Evolutionary conservation across 257 asterid genomes (phyloP), one percentile per base, ranked within the genome.

Genomic region (Capsicum chinense): DNA sequence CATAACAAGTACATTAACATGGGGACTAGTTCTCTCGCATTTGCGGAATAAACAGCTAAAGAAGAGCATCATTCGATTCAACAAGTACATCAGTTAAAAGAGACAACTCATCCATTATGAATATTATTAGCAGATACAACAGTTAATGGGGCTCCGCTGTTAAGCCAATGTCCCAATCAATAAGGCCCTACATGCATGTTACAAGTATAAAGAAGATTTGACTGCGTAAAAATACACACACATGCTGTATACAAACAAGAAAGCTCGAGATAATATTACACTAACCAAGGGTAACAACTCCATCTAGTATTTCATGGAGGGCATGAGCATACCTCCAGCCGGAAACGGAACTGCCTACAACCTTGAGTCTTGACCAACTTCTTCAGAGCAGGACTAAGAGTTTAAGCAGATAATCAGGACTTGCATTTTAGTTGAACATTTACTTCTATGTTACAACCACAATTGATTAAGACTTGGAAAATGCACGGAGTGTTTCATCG

Each of bases 401-500:
- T 66, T 33, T 37, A 11, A 66, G 73, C 73, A 66, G 48, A 66
- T 66, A 47, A 66, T 15, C 39, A 26, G 5, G 19, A 9, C 64
- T 52, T 54, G 64, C 13, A 13, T 26, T 78, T 54, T 54, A 12
- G 9, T 58, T 14, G 63, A 54, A 35, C 64, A 76, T 21, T 76
- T 52, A 33, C 81, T 26, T 54, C 26, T 78, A 54, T 54, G 81
- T 54, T 14, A 78, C 81, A 78, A 13, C 26, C 33, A 3, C 26
- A 13, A 9, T 33, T 26, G 63, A 39, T 84, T 83, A 94, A 2
- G 95, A 95, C 85, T 91, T 90, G 90, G 91, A 90, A 83, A 97
- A 97, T 13, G 98, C 96, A 9, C 1, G 87, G 17, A 97, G 86
- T 4, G 98, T 97, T 82, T 93, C 97, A 13, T 91, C 92, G 7